Percentiles rank a stretch among this genome's conserved stretches.
These are phyloP conservation scores for Colletotrichum cuscutae DNA, from an alignment of 2,329 filamentous ascomycete species.

Conservation along the genomic window DNA sequence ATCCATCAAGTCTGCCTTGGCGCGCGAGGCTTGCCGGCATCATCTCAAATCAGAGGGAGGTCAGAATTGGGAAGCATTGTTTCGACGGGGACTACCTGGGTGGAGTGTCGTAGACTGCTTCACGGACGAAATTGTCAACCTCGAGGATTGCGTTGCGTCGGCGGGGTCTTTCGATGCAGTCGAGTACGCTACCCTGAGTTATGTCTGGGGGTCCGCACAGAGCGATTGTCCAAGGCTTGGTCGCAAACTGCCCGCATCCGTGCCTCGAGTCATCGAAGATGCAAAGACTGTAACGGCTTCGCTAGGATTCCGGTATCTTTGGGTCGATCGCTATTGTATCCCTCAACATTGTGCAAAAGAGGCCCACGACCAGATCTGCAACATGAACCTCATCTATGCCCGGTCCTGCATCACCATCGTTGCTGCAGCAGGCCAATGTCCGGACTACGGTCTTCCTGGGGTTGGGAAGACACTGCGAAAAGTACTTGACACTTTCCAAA, in stretches of 20 bases:
- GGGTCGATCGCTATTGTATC: conserved; percentile 50
- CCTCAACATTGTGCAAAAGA: conserved; percentile 40
- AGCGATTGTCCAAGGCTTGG: conserved; percentile 1
- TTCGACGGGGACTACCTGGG: background rate
- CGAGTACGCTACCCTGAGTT: conserved; percentile 49
- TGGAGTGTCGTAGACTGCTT: background rate
- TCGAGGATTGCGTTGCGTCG: background rate
- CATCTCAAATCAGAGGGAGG: background rate
- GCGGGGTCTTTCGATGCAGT: background rate
- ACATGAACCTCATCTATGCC: conserved; percentile 48
- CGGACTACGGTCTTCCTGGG: conserved; percentile 46
- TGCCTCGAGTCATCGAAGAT: conserved; percentile 46
- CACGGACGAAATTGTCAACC: background rate
- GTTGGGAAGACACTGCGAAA: conserved; percentile 24
- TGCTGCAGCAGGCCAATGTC: conserved; percentile 45
- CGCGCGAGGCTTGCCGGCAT: background rate
- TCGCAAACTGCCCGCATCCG: conserved; percentile 38
- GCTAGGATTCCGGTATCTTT: conserved; percentile 50
- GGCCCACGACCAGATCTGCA: conserved; percentile 42
- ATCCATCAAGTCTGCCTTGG: background rate
- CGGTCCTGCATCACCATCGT: conserved; percentile 47
- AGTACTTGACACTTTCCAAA: background rate
- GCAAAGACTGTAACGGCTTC: conserved; percentile 44
- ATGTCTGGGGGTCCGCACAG: conserved; percentile 41
- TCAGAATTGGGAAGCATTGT: background rate